Conservation (phyloP, 176 grass and related monocot species). For the Coix lacrymajobi region DNA sequence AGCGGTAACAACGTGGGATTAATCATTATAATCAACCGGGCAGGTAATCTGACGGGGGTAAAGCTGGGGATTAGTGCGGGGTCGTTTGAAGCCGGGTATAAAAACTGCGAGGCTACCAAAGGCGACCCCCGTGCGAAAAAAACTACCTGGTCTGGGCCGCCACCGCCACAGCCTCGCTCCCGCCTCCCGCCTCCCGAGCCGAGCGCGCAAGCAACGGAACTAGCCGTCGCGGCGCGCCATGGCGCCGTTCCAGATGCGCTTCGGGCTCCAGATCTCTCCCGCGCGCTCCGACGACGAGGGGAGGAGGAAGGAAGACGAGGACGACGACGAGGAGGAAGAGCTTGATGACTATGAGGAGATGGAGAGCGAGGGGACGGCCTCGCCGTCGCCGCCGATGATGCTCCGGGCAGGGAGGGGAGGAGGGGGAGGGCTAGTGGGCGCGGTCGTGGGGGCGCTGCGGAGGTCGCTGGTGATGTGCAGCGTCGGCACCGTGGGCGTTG, state of each 20-base stretch:
- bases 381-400: constrained; percentile 64
- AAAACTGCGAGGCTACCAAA: constrained; percentile 13
- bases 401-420: constrained; percentile 18
- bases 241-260: constrained; percentile 67
- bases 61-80: not conserved
- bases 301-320: constrained; percentile 15
- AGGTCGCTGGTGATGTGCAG: constrained; percentile 94
- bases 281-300: constrained; percentile 38
- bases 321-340: constrained; percentile 9
- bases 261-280: constrained; percentile 56
- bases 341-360: constrained; percentile 36
- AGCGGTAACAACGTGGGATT: not conserved
- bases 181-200: not conserved
- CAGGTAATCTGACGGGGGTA: not conserved
- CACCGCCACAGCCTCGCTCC: not conserved
- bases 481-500: constrained; percentile 31
- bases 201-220: not conserved
- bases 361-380: constrained; percentile 56
- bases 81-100: constrained; percentile 34
- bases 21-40: not conserved
- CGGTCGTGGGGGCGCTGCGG: constrained; percentile 64
- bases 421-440: constrained; percentile 56
- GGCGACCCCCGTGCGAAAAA: not conserved
- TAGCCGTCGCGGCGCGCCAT: constrained; percentile 13
- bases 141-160: not conserved